Conservation (phyloP, 2,329 filamentous ascomycete species). For the Pseudopithomyces chartarum region DNA sequence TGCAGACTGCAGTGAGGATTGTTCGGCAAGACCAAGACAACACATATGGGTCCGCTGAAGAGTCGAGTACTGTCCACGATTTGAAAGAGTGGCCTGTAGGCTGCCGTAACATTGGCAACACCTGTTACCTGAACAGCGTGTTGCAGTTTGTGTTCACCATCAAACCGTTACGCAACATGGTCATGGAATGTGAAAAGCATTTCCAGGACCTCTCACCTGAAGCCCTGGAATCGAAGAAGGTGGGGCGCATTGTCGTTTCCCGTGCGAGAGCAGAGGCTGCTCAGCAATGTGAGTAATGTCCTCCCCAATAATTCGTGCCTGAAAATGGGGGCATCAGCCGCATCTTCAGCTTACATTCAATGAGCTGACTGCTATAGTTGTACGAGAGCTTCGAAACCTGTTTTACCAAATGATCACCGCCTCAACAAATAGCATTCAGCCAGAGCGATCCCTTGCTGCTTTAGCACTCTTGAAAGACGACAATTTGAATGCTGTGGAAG, state of each 20-base stretch:
- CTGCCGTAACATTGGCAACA: constrained; percentile 92
- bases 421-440: constrained; percentile 65
- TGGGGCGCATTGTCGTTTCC: constrained; percentile 74
- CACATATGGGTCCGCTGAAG: constrained; percentile 22
- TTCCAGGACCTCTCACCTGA: constrained; percentile 70
- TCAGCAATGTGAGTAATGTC: constrained; percentile 70
- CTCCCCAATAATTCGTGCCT: neutral
- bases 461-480: constrained; percentile 72
- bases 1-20: constrained; percentile 54
- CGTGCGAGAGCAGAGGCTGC: constrained; percentile 63
- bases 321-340: neutral
- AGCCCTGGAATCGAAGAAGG: constrained; percentile 67
- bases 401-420: constrained; percentile 74
- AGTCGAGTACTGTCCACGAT: constrained; percentile 16
- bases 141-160: constrained; percentile 95
- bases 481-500: constrained; percentile 40
- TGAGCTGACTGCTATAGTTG: constrained; percentile 59
- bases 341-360: constrained; percentile 19
- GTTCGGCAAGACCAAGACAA: constrained; percentile 44
- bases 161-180: constrained; percentile 77
- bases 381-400: constrained; percentile 71
- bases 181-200: constrained; percentile 74
- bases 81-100: constrained; percentile 74
- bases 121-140: constrained; percentile 96
- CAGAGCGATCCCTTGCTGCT: constrained; percentile 77